phyloP scores from a whole-genome alignment of 176 grass and related monocot species.

The Melocanna baccifera region DNA sequence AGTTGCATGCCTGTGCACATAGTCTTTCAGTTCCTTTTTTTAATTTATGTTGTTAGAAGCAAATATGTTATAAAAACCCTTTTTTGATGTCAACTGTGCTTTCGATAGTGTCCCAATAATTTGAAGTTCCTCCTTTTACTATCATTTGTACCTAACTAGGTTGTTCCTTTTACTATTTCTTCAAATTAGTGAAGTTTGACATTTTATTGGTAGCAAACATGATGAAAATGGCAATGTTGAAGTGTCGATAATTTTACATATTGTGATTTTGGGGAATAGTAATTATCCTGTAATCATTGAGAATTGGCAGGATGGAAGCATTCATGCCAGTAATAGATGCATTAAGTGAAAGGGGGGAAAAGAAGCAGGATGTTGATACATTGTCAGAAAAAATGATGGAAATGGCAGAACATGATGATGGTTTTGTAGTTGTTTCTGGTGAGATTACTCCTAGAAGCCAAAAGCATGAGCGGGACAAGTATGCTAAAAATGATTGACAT shows the following conservation, averaged over 20 bases:
- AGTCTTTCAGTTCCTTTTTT: constrained; percentile 23
- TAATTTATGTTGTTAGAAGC: constrained; percentile 16
- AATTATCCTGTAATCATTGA: too few species aligned
- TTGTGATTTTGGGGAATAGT: too few species aligned
- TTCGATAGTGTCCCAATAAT: constrained; percentile 15
- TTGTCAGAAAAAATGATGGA: constrained; percentile 89
- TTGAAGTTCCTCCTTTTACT: background rate
- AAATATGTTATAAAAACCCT: background rate
- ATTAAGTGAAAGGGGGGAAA: constrained; percentile 72
- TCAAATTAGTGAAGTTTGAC: background rate
- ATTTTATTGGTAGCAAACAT: too few species aligned
- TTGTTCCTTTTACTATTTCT: background rate
- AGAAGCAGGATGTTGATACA: constrained; percentile 69
- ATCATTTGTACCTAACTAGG: constrained; percentile 4
- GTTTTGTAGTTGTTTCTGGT: constrained; percentile 17
- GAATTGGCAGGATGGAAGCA: background rate
- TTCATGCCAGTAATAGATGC: constrained; percentile 83
- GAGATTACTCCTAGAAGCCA: constrained; percentile 7
- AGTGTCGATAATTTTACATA: too few species aligned
- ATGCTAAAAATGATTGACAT: constrained; percentile 59
- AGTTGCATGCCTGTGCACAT: constrained; percentile 3
- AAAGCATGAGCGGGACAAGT: constrained; percentile 38
- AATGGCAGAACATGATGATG: constrained; percentile 46
- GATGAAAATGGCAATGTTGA: too few species aligned
- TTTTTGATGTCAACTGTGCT: background rate